Conservation (phyloP, 2,329 filamentous ascomycete genomes). For the Didymellaceae sp. region DNA sequence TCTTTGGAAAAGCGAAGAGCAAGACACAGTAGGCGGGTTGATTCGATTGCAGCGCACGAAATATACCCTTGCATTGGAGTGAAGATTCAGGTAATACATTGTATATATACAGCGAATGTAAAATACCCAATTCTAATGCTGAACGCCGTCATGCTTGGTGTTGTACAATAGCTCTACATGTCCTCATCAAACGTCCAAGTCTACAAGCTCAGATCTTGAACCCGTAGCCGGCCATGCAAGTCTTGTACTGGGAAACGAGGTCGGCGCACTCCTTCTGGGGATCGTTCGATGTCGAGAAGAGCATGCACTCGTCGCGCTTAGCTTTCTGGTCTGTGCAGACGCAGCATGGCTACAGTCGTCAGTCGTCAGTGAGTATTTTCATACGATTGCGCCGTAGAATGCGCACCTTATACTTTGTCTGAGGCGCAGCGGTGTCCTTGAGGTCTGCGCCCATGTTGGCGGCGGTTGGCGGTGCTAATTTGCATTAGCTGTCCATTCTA, state of each 20-base stretch:
- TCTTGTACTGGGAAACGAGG: conserved; percentile 83
- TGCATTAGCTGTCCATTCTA: conserved; percentile 1
- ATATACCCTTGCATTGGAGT: conserved; percentile 26
- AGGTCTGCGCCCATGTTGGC: conserved; percentile 56
- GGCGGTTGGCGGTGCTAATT: conserved; percentile 38
- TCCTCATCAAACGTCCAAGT: conserved; percentile 10
- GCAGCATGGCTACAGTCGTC: conserved; percentile 77
- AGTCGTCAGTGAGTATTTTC: neutral
- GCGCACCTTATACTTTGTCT: conserved; percentile 54
- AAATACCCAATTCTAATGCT: conserved; percentile 26
- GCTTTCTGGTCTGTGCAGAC: conserved; percentile 97
- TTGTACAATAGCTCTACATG: conserved; percentile 34
- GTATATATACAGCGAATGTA: conserved; percentile 22
- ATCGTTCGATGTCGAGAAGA: conserved; percentile 86
- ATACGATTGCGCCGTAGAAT: neutral
- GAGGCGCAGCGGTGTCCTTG: conserved; percentile 49
- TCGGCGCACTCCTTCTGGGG: conserved; percentile 83
- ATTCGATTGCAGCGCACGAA: conserved; percentile 5
- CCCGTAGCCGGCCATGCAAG: conserved; percentile 91
- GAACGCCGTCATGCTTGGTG: conserved; percentile 41
- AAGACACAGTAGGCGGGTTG: conserved; percentile 47
- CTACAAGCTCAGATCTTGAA: conserved; percentile 65
- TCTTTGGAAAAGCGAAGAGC: conserved; percentile 44
- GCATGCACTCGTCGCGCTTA: conserved; percentile 96
- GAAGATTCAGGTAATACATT: conserved; percentile 39